Conservation (phyloP, 805 yeast genomes). For the Saccharomycopsis oosterbeekiorum region DNA sequence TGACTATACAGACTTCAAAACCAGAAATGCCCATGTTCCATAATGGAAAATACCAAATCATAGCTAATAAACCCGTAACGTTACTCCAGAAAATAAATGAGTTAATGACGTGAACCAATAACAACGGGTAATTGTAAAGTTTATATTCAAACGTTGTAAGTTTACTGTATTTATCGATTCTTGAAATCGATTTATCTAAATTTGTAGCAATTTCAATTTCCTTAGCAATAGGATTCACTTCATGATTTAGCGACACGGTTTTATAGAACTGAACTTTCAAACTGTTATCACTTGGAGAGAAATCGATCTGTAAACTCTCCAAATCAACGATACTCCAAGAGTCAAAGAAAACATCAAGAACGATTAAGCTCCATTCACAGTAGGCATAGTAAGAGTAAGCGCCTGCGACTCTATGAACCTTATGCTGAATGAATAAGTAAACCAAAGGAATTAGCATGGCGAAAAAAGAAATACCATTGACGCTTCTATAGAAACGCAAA, state of each 20-base stretch:
- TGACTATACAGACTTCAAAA: conserved; percentile 63
- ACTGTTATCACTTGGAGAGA: conserved; percentile 19
- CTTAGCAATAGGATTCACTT: conserved; percentile 21
- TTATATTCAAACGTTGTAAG: conserved; percentile 8
- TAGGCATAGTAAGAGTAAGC: conserved; percentile 93
- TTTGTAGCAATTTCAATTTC: conserved; percentile 21
- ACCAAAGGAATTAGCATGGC: conserved; percentile 69
- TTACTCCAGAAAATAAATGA: conserved; percentile 81
- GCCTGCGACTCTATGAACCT: conserved; percentile 79
- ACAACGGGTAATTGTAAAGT: conserved; percentile 26
- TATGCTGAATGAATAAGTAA: conserved; percentile 87
- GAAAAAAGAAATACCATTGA: conserved; percentile 55
- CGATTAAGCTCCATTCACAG: conserved; percentile 84
- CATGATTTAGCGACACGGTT: conserved; percentile 18
- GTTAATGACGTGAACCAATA: conserved; percentile 43
- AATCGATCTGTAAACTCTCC: conserved; percentile 40
- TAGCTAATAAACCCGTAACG: conserved; percentile 66
- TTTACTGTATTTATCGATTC: conserved; percentile 17
- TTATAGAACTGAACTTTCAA: conserved; percentile 15
- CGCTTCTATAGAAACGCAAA: conserved; percentile 41
- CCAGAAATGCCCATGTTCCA: conserved; percentile 99
- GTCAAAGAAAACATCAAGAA: conserved; percentile 80
- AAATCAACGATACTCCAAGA: conserved; percentile 70
- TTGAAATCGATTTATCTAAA: conserved; percentile 19
- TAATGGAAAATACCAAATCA: conserved; percentile 94